These are phyloP conservation scores for Rubroshorea leprosula DNA, from an alignment of 345 rosid species.

Conservation along the genomic window DNA sequence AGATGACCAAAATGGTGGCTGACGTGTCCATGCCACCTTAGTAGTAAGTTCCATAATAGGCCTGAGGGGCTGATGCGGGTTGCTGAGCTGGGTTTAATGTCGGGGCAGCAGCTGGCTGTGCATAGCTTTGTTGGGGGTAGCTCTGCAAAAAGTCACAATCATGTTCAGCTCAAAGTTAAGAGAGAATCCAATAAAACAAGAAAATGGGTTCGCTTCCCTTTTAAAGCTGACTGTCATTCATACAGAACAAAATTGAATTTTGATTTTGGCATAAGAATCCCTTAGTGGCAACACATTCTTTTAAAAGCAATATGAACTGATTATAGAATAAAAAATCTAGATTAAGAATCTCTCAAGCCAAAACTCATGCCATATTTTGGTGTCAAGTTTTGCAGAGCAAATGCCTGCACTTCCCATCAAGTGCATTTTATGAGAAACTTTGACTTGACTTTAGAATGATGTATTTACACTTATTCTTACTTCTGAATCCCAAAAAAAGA, in stretches of 20 bases:
- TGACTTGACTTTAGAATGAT: too few species aligned
- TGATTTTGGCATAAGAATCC: too few species aligned
- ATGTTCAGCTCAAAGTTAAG: constrained; percentile 12
- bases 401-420: too few species aligned
- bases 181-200: not conserved
- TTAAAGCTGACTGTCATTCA: not conserved
- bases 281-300: too few species aligned
- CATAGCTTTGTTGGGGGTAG: constrained; percentile 57
- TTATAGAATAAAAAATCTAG: too few species aligned
- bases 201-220: not conserved
- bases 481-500: too few species aligned
- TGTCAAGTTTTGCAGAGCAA: too few species aligned
- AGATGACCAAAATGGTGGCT: not conserved
- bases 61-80: constrained; percentile 52
- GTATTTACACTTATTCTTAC: too few species aligned
- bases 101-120: constrained; percentile 46
- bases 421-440: too few species aligned
- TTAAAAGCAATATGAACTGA: too few species aligned
- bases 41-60: constrained; percentile 56
- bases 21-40: constrained; percentile 17
- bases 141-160: constrained; percentile 19
- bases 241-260: not conserved
- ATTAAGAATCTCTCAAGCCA: too few species aligned
- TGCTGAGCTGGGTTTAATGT: constrained; percentile 46
- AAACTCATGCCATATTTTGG: too few species aligned